Evolutionary conservation across 208 protist genomes (phyloP).

Genomic region (Herpetomonas samuelpessoai): DNA sequence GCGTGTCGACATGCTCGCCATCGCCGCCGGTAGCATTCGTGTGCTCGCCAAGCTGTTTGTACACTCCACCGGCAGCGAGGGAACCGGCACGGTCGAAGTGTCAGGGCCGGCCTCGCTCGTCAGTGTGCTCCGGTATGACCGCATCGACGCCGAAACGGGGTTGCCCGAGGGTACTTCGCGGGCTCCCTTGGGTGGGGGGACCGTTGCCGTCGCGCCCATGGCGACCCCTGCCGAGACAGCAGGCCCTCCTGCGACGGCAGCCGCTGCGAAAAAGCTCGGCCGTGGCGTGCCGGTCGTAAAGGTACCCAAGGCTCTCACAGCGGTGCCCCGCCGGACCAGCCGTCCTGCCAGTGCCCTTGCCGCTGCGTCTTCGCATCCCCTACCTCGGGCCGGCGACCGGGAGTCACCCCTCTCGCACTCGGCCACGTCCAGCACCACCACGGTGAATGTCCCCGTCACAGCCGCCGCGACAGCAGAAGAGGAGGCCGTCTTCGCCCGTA

Average conservation of each 20-base stretch:
- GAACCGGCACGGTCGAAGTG: background rate
- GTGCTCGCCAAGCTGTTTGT: slow-evolving; percentile 38
- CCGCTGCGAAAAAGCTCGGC: too few species aligned
- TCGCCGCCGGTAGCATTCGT: slow-evolving; percentile 54
- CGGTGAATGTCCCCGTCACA: background rate
- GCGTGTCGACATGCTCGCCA: slow-evolving; percentile 59
- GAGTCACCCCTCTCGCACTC: background rate
- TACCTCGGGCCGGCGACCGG: too few species aligned
- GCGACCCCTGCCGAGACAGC: too few species aligned
- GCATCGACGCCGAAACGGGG: slow-evolving; percentile 61
- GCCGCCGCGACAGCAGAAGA: slow-evolving; percentile 6
- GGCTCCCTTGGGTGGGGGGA: too few species aligned
- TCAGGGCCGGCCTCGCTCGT: slow-evolving; percentile 25
- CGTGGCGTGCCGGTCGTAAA: too few species aligned
- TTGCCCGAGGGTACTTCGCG: slow-evolving; percentile 63
- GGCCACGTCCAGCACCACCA: background rate
- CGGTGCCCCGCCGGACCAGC: too few species aligned
- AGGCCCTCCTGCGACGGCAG: too few species aligned
- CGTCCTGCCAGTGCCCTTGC: too few species aligned
- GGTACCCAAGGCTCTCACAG: too few species aligned
- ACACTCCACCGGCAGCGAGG: slow-evolving; percentile 3
- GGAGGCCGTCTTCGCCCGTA: slow-evolving; percentile 13
- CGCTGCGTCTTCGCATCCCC: too few species aligned
- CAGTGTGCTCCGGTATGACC: slow-evolving; percentile 65
- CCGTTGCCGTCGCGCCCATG: too few species aligned